Evolutionary conservation across 176 grass and related monocot genomes (phyloP).

Genomic region (Hyparrhenia diplandra): DNA sequence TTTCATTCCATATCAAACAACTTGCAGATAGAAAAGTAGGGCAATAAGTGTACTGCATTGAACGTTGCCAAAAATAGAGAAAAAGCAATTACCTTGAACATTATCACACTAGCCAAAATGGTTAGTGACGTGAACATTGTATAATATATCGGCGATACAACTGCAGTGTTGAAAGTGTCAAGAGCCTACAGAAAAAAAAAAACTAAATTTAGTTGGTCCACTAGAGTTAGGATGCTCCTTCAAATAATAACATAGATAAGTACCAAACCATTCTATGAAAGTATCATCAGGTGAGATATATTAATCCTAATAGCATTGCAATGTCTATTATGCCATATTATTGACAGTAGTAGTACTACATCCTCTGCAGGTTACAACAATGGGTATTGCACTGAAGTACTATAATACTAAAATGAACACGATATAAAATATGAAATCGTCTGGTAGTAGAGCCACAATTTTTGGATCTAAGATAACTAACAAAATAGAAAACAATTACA

Average conservation of each 20-base stretch:
- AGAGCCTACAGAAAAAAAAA: slow-evolving; percentile 74
- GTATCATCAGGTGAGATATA: background rate
- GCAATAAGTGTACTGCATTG: background rate
- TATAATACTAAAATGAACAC: background rate
- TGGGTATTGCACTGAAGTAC: background rate
- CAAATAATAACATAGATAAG: background rate
- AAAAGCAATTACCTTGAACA: slow-evolving; percentile 84
- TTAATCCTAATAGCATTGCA: background rate
- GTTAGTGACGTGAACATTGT: slow-evolving; percentile 95
- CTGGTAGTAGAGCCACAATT: background rate
- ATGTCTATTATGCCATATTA: background rate
- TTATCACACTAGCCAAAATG: slow-evolving; percentile 94
- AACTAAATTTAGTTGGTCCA: slow-evolving; percentile 23
- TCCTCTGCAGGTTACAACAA: background rate
- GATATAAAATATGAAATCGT: background rate
- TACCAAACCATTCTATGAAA: background rate
- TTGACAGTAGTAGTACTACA: no score
- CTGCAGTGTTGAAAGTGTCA: slow-evolving; percentile 93
- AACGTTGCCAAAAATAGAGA: background rate
- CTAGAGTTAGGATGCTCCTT: background rate
- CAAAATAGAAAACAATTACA: background rate
- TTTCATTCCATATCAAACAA: slow-evolving; percentile 1
- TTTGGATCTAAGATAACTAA: background rate
- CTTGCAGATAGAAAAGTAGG: background rate
- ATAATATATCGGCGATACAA: slow-evolving; percentile 94